These are phyloP conservation scores for Exophiala sp. DNA, from an alignment of 2,329 filamentous ascomycete species.

Conservation along the genomic window DNA sequence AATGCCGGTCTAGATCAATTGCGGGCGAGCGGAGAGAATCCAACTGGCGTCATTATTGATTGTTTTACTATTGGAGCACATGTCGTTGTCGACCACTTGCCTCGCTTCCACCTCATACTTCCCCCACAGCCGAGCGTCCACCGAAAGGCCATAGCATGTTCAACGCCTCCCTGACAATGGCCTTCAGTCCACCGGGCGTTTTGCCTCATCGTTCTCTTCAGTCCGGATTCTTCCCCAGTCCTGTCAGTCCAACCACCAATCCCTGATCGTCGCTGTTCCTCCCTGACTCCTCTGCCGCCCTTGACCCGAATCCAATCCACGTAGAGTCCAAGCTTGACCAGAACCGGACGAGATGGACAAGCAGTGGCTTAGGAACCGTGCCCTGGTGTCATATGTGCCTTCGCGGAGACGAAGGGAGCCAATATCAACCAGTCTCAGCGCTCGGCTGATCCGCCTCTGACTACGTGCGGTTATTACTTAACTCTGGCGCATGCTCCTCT, in stretches of 20 bases:
- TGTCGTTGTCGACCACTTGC: not conserved
- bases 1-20: too few relatives aligned
- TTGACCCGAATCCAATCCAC: not conserved
- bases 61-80: not conserved
- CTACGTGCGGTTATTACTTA: slow-evolving; percentile 14
- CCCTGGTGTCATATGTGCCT: slow-evolving; percentile 3
- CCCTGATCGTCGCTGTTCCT: slow-evolving; percentile 11
- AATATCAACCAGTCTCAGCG: not conserved
- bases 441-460: slow-evolving; percentile 4
- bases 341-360: not conserved
- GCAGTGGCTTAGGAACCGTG: slow-evolving; percentile 1
- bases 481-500: slow-evolving; percentile 13
- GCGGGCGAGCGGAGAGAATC: slow-evolving; percentile 15
- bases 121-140: slow-evolving; percentile 21
- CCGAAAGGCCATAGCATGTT: slow-evolving; percentile 6
- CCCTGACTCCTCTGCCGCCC: slow-evolving; percentile 2
- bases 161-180: not conserved
- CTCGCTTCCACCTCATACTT: not conserved
- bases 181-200: not conserved
- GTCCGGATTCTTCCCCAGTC: slow-evolving; percentile 19
- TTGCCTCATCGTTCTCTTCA: slow-evolving; percentile 11
- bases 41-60: slow-evolving; percentile 7
- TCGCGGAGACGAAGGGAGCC: slow-evolving; percentile 10
- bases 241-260: slow-evolving; percentile 8
- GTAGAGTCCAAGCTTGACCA: slow-evolving; percentile 8